Percentiles rank a stretch among this genome's conserved stretches.
phyloP scores from a whole-genome alignment of 2,329 filamentous ascomycete species.

The Raffaelea ambrosiae region DNA sequence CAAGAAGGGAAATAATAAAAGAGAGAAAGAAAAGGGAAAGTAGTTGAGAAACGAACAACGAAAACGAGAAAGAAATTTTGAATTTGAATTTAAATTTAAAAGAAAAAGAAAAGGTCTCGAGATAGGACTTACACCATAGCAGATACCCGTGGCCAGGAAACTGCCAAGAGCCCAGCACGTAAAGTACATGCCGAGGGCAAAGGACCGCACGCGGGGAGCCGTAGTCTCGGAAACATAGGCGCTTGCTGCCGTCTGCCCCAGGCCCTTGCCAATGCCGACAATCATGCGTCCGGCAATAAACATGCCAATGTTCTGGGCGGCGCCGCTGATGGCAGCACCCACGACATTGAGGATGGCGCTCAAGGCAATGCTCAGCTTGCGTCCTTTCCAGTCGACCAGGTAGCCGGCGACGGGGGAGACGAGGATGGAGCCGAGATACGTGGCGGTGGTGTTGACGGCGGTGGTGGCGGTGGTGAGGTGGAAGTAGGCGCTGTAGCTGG shows the following conservation, averaged over 20 bases:
- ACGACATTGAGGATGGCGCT: slow-evolving; percentile 16
- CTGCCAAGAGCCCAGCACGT: slow-evolving; percentile 13
- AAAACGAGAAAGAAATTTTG: background rate
- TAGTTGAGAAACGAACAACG: no score
- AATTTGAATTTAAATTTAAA: no score
- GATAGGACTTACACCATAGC: slow-evolving; percentile 13
- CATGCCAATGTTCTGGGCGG: slow-evolving; percentile 18
- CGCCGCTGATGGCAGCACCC: slow-evolving; percentile 14
- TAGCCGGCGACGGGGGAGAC: slow-evolving; percentile 14
- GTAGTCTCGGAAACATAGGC: slow-evolving; percentile 13
- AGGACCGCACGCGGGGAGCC: slow-evolving; percentile 8
- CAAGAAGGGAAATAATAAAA: background rate
- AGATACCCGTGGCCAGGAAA: slow-evolving; percentile 15
- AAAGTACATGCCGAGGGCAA: slow-evolving; percentile 12
- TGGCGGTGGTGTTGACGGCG: slow-evolving; percentile 20
- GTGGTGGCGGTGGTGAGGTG: slow-evolving; percentile 22
- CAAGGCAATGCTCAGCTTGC: slow-evolving; percentile 11
- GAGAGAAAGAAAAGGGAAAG: background rate
- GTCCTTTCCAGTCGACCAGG: slow-evolving; percentile 17
- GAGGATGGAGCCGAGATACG: slow-evolving; percentile 18
- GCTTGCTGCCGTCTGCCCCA: slow-evolving; percentile 11
- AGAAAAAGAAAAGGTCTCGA: background rate
- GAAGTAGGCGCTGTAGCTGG: slow-evolving; percentile 23
- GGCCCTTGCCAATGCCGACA: slow-evolving; percentile 16
- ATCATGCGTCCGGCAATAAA: slow-evolving; percentile 18